A percentile compares a stretch with the other conserved stretches of the same genome.
Conservation (phyloP, 129 eudicot genomes). For the sunflower (Helianthus annuus) region HanXRQr2.0-SUNRISE NC_035441.2:95609059-95609558, state of each 20-base stretch:
- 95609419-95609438: no score
- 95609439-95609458: no score
- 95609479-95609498: no score
- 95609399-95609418: no score
- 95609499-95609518: no score
- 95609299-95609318: neutral
- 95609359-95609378: no score
- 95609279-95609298: constrained; percentile 11
- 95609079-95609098: constrained; percentile 93
- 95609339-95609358: neutral
- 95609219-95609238: constrained; percentile 75
- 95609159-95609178: constrained; percentile 27
- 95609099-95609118: constrained; percentile 30
- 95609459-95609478: no score
- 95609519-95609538: no score
- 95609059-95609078: constrained; percentile 97
- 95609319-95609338: constrained; percentile 19
- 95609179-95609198: constrained; percentile 28
- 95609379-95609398: neutral
- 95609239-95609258: constrained; percentile 13
- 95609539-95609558: no score
- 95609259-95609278: constrained; percentile 12
- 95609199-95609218: constrained; percentile 25
- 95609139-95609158: constrained; percentile 25
- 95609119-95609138: constrained; percentile 18